These are phyloP conservation scores for Amoebophrya sp. DNA, from an alignment of 169 alveolate species.

Conservation along the genomic window DNA sequence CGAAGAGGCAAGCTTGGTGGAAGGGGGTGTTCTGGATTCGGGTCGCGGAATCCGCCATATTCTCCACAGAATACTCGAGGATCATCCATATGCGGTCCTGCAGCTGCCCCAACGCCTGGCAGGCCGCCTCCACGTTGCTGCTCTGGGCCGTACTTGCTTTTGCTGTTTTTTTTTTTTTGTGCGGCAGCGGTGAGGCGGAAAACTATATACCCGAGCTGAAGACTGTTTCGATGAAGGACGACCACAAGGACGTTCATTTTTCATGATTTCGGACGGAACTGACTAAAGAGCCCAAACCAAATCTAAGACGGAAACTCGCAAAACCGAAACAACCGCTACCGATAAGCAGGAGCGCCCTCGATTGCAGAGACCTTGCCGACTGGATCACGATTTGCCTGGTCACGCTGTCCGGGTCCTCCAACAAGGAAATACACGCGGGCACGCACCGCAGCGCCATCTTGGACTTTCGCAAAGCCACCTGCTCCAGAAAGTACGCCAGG, in stretches of 20 bases:
- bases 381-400: background rate
- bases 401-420: background rate
- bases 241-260: too few relatives aligned
- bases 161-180: background rate
- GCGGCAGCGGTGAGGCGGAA: too few relatives aligned
- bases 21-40: background rate
- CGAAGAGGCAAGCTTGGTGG: background rate
- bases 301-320: too few relatives aligned
- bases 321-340: too few relatives aligned
- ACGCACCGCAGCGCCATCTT: background rate
- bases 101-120: background rate
- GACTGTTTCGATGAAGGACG: too few relatives aligned
- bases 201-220: too few relatives aligned
- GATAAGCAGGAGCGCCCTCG: background rate
- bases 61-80: background rate
- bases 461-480: background rate
- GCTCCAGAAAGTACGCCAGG: background rate
- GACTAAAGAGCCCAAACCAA: too few relatives aligned
- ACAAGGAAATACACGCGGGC: background rate
- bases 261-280: too few relatives aligned
- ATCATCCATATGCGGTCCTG: background rate
- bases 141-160: background rate
- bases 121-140: background rate
- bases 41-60: background rate
- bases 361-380: background rate